Conservation (phyloP, 2,329 filamentous ascomycete genomes). For the Metarhizium rileyi region DNA sequence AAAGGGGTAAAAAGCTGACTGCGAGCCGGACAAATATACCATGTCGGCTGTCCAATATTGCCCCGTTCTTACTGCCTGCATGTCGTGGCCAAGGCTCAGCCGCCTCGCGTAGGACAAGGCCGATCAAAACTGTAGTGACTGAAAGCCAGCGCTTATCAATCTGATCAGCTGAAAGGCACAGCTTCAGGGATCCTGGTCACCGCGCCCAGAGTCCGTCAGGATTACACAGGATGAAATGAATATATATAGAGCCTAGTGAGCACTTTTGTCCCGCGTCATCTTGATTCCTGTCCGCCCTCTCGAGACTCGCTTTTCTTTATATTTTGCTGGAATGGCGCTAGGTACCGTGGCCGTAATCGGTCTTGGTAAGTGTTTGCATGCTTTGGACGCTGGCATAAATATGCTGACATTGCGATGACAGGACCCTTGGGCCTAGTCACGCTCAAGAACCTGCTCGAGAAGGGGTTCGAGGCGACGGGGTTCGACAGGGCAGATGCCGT, state of each 20-base stretch:
- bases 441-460: constrained; percentile 31
- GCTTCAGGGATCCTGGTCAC: neutral
- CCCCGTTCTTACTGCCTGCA: neutral
- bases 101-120: neutral
- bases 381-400: neutral
- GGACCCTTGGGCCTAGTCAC: constrained; percentile 27
- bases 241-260: too few relatives aligned
- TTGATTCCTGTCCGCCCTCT: neutral
- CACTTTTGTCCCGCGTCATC: too few relatives aligned
- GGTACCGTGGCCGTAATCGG: neutral
- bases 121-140: neutral
- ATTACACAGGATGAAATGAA: too few relatives aligned
- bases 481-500: constrained; percentile 31
- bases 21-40: neutral
- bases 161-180: neutral
- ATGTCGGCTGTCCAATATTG: neutral
- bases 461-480: constrained; percentile 32
- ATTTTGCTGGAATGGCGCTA: neutral
- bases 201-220: neutral
- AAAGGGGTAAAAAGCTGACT: neutral
- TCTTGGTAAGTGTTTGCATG: neutral
- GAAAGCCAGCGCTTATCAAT: neutral
- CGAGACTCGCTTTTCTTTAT: neutral
- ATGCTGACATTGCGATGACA: constrained; percentile 4
- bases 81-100: neutral